Base-by-base conservation (phyloP, 225 moss, liverwort and hornwort genomes). In the Polytrichum commune region DNA sequence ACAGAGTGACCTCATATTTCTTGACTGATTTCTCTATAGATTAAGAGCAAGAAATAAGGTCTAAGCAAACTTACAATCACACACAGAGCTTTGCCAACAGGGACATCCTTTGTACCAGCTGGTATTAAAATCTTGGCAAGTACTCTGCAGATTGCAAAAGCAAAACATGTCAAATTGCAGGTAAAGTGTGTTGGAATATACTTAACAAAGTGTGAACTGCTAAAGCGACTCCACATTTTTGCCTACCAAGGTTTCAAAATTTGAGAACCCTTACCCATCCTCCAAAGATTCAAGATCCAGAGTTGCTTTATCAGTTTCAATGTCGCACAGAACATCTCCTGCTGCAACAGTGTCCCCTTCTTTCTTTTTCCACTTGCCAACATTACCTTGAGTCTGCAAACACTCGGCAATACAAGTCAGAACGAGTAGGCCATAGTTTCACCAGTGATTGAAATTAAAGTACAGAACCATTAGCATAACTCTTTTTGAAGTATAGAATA, bases 251-350 rank as follows among this genome's bases (percentile, higher is more conserved):
- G 46, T 46, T 46, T 13, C 46, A 4, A 46, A 46, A 46, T 46
- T 46, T 46, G 46, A 13, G 46, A 46, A 16, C 46, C 46, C 46
- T 63, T 88, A 97, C 93, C 96, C 96, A 62, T 93, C 96, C 69
- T 97, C 96, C 80, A 97, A 83, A 28, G 96, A 88, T 82, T 97
- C 93, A 69, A 97, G 84, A 76, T 97, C 96, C 63, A 97, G 71
- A 63, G 96, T 94, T 64, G 96, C 96, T 72, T 90, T 90, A 35
- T 90, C 90, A 7, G 90, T 90, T 65, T 90, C 88, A 27, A 90
- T 90, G 70, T 90, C 92, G 70, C 92, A 92, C 27, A 97, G 71
- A 20, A 94, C 93, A 81, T 97, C 93, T 60, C 96, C 96, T 69
- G 96, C 92, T 46, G 81, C 64, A 60, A 94, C 96, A 89, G 83